Conservation (phyloP, 2,329 filamentous ascomycete species). For the Penicillium sp. region DNA sequence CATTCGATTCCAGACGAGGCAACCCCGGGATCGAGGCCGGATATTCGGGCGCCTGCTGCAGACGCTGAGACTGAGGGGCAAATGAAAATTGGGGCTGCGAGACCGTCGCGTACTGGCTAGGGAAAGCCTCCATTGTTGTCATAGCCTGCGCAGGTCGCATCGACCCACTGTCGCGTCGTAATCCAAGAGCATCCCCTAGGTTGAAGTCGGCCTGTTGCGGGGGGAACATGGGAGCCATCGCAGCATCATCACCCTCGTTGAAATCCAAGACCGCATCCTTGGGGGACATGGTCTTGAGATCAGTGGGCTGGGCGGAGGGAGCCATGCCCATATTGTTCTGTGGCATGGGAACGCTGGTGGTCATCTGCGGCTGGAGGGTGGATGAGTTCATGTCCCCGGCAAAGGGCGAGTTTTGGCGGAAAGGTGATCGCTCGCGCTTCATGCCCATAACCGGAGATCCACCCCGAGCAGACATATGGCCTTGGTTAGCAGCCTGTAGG, state of each 20-base stretch:
- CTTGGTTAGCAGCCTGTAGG: conserved; percentile 77
- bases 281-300: conserved; percentile 88
- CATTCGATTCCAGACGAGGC: conserved; percentile 65
- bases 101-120: conserved; percentile 47
- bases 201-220: conserved; percentile 60
- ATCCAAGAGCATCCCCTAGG: conserved; percentile 43
- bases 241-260: conserved; percentile 69
- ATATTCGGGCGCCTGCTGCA: conserved; percentile 59
- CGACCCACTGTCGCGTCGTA: conserved; percentile 42
- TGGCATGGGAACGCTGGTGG: conserved; percentile 39
- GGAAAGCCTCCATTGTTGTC: conserved; percentile 48
- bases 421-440: conserved; percentile 76
- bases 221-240: conserved; percentile 72
- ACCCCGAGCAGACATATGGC: conserved; percentile 67
- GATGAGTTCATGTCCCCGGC: conserved; percentile 52
- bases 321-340: conserved; percentile 37
- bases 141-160: conserved; percentile 43
- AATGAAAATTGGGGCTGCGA: conserved; percentile 55
- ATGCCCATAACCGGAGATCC: conserved; percentile 57
- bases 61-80: conserved; percentile 34
- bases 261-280: conserved; percentile 91
- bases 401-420: conserved; percentile 71
- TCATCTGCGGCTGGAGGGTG: conserved; percentile 45
- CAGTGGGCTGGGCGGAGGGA: conserved; percentile 31
- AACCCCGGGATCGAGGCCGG: conserved; percentile 53